Base-by-base conservation (phyloP, 768 basidiomycete species). In the Obba rivulosa region DNA sequence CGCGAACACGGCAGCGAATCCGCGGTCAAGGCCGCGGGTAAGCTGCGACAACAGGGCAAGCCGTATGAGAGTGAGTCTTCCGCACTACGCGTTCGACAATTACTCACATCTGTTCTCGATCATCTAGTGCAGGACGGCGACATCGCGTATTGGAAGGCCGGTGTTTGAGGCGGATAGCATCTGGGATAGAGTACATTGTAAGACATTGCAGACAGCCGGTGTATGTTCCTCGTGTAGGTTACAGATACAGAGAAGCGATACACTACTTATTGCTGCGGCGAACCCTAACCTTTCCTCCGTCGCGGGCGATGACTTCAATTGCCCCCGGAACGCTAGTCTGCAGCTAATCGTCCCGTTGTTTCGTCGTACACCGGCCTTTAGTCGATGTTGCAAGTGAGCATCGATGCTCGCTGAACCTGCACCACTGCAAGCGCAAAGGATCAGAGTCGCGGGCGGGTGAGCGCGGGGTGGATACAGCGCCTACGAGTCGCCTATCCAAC, bases 21-120 rank as follows among this genome's bases (percentile, higher is more conserved):
- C 7, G 82, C 87, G 16, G 94, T 96, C 61, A 98, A 98, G 69
- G 91, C 93, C 20, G 90, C 88, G 16, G 95, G 95, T 25, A 96
- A 94, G 71, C 77, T 93, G 47, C 75, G 91, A 62, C 95, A 98
- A 62, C 93, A 96, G 66, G 95, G 95, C 55, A 97, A 97, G 67
- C 88, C 92, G 2, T 99, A 94, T 64, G 92, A 95, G 69, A 92
- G 89, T 91, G 53, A 57, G 87, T 75, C 13, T 9, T n/a, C 28
- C 28, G 4, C 18, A 24, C 8, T 23, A 34, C 21, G 3, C 16
- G 41, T 34, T n/a, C 9, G 20, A 5, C 41, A 4, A 34, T 38
- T 17, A 25, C 34, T 48, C 18, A 41, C 18, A 20, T n/a, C n/a
- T 25, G 13, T 35, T 24, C 25, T 28, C 44, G 0, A 45, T 34